Conservation (phyloP, 2,329 filamentous ascomycete genomes). For the Sarocladiaceae sp. region DNA sequence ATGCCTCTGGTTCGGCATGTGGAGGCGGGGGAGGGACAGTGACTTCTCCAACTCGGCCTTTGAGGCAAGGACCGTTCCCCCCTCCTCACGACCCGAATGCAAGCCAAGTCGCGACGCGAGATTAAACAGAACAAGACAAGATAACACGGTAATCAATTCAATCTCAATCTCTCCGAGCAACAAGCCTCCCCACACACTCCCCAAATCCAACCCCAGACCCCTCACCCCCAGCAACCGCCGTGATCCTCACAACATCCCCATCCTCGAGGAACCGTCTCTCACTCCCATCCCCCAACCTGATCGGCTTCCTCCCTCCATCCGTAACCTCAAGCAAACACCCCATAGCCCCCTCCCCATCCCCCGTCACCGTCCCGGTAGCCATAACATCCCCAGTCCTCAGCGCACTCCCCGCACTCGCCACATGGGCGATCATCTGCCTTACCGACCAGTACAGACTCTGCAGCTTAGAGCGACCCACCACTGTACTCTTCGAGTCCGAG, state of each 20-base stretch:
- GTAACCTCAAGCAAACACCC: conserved; percentile 38
- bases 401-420: conserved; percentile 19
- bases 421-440: conserved; percentile 31
- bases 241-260: conserved; percentile 33
- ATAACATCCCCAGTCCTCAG: conserved; percentile 35
- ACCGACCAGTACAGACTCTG: conserved; percentile 35
- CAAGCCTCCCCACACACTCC: conserved; percentile 25
- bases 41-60: background rate
- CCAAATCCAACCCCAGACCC: conserved; percentile 38
- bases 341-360: conserved; percentile 24
- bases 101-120: background rate
- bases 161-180: background rate
- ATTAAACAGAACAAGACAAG: no score
- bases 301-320: conserved; percentile 27
- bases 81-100: conserved; percentile 7
- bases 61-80: no score
- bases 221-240: conserved; percentile 32
- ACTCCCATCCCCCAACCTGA: conserved; percentile 23
- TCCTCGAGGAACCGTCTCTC: conserved; percentile 33
- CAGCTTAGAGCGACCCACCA: background rate
- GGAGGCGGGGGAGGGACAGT: background rate
- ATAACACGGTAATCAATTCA: no score
- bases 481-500: background rate
- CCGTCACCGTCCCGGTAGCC: conserved; percentile 38
- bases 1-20: background rate